Evolutionary conservation across 306 rosid species (phyloP), one percentile per base, ranked within the genome.

Genomic region (Prunus campanulata): DNA sequence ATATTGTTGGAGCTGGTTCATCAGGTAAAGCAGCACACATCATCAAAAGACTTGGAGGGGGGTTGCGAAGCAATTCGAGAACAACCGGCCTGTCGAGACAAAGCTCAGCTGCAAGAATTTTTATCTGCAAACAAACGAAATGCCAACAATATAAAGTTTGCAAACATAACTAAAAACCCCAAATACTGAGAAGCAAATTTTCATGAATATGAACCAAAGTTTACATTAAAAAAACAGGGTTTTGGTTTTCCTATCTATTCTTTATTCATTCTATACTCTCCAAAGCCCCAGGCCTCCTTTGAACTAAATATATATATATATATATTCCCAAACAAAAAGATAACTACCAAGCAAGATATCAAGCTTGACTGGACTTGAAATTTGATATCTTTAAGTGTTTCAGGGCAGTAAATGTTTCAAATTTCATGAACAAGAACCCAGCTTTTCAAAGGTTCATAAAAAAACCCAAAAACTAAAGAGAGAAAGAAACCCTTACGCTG

Each of bases 21-120:
- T 92, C 92, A 18, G 96, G 87, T 72, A 95, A 65, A 68, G 92
- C 78, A 79, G 92, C 89, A 80, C 95, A 89, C 90, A 89, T 74
- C 93, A 92, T 84, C 72, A 95, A 65, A 80, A 95, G 96, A 79
- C 70, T 78, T 16, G 93, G 93, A 79, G 97, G 97, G 57, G 99
- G 99, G 11, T 90, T 80, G 44, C 99, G 96, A 46, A 95, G 99
- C 87, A 95, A 80, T 60, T 84, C 83, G 44, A 95, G 93, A 79
- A 95, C 99, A 75, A 89, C 55, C 32, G 85, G 85, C 84, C 99
- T 89, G 74, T 95, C 97, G 46, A 92, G 97, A 87, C 96, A 95
- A 72, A 95, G 91, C 82, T 92, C 97, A 0, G 96, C 96, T 32
- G 99, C 97, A 70, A 92, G 97, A 78, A 50, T 84, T 78, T 90